These are phyloP conservation scores for Backusella luteola DNA, from an alignment of 192 early-diverging fungal species.

Conservation along the genomic window DNA sequence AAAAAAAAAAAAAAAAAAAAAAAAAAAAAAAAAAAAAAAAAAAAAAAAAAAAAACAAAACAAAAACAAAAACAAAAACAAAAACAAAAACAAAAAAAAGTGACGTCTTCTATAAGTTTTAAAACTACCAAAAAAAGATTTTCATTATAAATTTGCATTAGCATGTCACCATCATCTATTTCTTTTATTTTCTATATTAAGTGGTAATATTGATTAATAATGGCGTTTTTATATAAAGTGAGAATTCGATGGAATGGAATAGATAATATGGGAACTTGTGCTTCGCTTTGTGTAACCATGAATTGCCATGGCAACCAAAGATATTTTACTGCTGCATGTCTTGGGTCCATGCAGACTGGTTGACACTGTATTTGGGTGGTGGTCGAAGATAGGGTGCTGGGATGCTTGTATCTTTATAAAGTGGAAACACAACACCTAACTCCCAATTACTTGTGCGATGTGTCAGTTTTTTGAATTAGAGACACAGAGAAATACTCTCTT, in stretches of 20 bases:
- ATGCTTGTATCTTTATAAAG: conserved; percentile 16
- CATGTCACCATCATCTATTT: too few relatives aligned
- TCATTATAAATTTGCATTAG: too few relatives aligned
- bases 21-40: not conserved
- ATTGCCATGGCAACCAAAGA: too few relatives aligned
- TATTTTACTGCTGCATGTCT: conserved; percentile 4
- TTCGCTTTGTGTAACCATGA: not conserved
- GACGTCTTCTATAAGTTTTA: not conserved
- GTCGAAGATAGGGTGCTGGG: conserved; percentile 27
- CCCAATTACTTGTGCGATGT: conserved; percentile 34
- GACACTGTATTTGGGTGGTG: conserved; percentile 23
- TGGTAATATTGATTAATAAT: too few relatives aligned
- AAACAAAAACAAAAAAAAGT: not conserved
- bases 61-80: not conserved
- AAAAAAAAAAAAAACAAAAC: not conserved
- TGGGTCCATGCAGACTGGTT: conserved; percentile 31
- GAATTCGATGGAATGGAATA: too few relatives aligned
- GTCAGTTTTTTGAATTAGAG: not conserved
- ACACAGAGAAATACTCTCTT: not conserved
- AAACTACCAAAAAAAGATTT: not conserved
- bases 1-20: not conserved
- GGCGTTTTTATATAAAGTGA: too few relatives aligned
- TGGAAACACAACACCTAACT: conserved; percentile 38
- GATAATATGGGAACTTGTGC: not conserved
- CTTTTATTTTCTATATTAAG: too few relatives aligned